A percentile compares a stretch with the other conserved stretches of the same genome.
These are phyloP conservation scores for Physcia stellaris DNA, from an alignment of 495 filamentous ascomycete genomes.

Conservation along the genomic window DNA sequence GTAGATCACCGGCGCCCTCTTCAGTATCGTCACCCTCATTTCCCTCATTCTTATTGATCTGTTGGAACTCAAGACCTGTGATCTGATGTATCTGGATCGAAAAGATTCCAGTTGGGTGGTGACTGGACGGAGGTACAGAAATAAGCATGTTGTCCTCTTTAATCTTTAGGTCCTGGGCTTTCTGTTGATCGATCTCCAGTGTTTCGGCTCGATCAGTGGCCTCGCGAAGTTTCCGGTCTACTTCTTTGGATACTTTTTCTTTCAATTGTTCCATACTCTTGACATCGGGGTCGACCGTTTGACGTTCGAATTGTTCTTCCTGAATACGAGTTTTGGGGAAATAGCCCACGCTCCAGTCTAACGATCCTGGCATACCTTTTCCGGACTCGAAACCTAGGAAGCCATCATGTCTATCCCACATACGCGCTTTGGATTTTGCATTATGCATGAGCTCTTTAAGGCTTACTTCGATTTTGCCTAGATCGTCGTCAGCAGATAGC, in stretches of 20 bases:
- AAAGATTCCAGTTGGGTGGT: slow-evolving; percentile 48
- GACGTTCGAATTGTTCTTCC: slow-evolving; percentile 35
- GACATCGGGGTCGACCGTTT: slow-evolving; percentile 38
- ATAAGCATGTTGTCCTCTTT: slow-evolving; percentile 40
- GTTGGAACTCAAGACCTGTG: slow-evolving; percentile 48
- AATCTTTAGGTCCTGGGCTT: slow-evolving; percentile 44
- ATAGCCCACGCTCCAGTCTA: slow-evolving; percentile 59
- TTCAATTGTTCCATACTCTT: slow-evolving; percentile 38
- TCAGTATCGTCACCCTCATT: slow-evolving; percentile 39
- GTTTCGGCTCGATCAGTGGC: slow-evolving; percentile 36
- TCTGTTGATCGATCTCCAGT: slow-evolving; percentile 46
- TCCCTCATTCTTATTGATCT: slow-evolving; percentile 30
- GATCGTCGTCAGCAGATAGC: slow-evolving; percentile 55
- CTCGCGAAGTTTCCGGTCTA: slow-evolving; percentile 47
- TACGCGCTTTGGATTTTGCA: slow-evolving; percentile 34
- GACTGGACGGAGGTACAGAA: slow-evolving; percentile 39
- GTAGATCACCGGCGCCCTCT: slow-evolving; percentile 46
- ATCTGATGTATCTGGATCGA: slow-evolving; percentile 63
- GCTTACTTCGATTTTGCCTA: slow-evolving; percentile 53
- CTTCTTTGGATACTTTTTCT: slow-evolving; percentile 33
- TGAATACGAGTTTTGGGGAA: slow-evolving; percentile 49
- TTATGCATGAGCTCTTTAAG: slow-evolving; percentile 49
- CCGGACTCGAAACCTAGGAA: slow-evolving; percentile 44
- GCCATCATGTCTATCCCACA: slow-evolving; percentile 43
- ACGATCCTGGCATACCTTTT: slow-evolving; percentile 55